phyloP scores from a whole-genome alignment of 2,329 filamentous ascomycete species.

The Calonectria ilicicola region DNA sequence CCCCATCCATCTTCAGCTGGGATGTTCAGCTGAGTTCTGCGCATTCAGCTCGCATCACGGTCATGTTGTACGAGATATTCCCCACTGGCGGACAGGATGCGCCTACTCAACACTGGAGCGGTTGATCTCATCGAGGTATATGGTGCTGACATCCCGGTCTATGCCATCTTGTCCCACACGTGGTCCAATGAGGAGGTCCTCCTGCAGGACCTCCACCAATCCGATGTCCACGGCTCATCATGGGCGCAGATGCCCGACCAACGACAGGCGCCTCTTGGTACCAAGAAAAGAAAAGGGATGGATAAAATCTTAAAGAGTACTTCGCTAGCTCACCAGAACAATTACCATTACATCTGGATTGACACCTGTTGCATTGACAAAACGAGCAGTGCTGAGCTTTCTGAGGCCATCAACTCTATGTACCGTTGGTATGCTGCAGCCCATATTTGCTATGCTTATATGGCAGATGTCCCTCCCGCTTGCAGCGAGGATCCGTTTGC shows the following conservation, averaged over 20 bases:
- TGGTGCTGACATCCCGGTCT: slow-evolving; percentile 2
- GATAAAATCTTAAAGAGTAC: not conserved
- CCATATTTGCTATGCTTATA: slow-evolving; percentile 26
- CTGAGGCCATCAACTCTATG: slow-evolving; percentile 35
- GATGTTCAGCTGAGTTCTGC: not conserved
- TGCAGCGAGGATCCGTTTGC: not conserved
- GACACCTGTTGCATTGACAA: slow-evolving; percentile 35
- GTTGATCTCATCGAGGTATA: not conserved
- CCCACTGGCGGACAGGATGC: not conserved
- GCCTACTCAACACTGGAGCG: not conserved
- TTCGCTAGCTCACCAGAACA: not conserved
- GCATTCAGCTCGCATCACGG: not conserved
- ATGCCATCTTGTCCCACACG: slow-evolving; percentile 23
- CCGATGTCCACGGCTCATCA: not conserved
- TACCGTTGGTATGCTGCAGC: slow-evolving; percentile 27
- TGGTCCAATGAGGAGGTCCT: slow-evolving; percentile 19
- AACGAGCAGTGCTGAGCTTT: slow-evolving; percentile 26
- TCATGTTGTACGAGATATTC: too few species aligned
- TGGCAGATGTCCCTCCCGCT: slow-evolving; percentile 18
- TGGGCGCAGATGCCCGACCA: not conserved
- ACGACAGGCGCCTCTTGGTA: not conserved
- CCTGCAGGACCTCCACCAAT: slow-evolving; percentile 5
- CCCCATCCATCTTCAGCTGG: not conserved
- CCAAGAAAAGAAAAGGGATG: not conserved
- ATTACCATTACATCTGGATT: slow-evolving; percentile 22